These are phyloP conservation scores for Rickenella mellea DNA, from an alignment of 768 basidiomycete genomes.

Conservation along the genomic window DNA sequence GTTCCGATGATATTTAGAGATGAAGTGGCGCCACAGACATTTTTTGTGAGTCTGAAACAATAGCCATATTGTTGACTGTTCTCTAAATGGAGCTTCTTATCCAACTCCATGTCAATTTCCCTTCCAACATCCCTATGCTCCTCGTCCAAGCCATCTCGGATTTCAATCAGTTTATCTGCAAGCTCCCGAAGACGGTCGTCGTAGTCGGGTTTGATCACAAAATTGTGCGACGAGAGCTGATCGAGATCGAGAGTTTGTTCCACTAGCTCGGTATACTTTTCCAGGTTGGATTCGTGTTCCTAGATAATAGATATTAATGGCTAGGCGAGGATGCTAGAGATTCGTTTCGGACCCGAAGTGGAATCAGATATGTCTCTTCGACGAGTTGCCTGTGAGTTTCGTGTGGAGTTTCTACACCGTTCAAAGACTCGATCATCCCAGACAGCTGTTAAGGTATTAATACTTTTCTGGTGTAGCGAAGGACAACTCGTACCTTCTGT, in stretches of 20 bases:
- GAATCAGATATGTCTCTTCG: constrained; percentile 53
- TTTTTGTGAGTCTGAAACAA: constrained; percentile 87
- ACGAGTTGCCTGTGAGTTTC: constrained; percentile 46
- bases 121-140: constrained; percentile 66
- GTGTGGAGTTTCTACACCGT: constrained; percentile 34
- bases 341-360: constrained; percentile 40
- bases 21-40: constrained; percentile 36
- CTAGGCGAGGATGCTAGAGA: neutral
- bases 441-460: constrained; percentile 42
- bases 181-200: constrained; percentile 66
- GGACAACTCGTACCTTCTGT: constrained; percentile 44
- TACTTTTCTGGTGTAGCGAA: neutral
- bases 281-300: constrained; percentile 54
- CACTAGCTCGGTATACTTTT: constrained; percentile 87
- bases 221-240: constrained; percentile 77
- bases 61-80: constrained; percentile 85
- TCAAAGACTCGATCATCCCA: constrained; percentile 59
- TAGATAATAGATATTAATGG: constrained; percentile 19
- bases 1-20: neutral
- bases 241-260: constrained; percentile 91
- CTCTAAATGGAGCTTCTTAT: constrained; percentile 95
- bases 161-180: constrained; percentile 55
- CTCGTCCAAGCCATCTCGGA: constrained; percentile 71
- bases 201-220: constrained; percentile 88
- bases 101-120: constrained; percentile 72